Evolutionary conservation across 2,329 filamentous ascomycete species (phyloP).

Genomic region (Hypoxylon sp.): DNA sequence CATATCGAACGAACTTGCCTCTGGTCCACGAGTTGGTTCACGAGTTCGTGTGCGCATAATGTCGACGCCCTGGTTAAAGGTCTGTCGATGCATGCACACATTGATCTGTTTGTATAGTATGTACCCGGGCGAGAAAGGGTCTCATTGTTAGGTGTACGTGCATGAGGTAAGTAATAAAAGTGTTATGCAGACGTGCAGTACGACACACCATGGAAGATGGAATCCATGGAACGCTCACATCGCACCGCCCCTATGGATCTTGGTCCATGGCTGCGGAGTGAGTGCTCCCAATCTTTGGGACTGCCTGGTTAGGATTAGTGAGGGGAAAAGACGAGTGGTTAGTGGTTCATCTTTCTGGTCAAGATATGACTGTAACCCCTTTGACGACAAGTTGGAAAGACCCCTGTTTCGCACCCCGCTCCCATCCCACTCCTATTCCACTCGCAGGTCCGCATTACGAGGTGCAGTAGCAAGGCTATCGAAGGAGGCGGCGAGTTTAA

Average conservation of each 20-base stretch:
- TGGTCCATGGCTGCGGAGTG: conserved; percentile 30
- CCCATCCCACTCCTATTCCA: conserved; percentile 9
- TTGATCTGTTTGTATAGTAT: conserved; percentile 27
- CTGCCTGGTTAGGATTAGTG: conserved; percentile 37
- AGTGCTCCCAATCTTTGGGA: conserved; percentile 19
- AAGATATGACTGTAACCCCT: conserved; percentile 35
- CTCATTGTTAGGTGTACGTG: conserved; percentile 32
- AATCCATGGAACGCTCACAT: background rate
- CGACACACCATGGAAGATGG: conserved; percentile 28
- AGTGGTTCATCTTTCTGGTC: conserved; percentile 34
- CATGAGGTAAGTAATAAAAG: conserved; percentile 18
- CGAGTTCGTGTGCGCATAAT: conserved; percentile 16
- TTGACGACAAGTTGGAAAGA: conserved; percentile 33
- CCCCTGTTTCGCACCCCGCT: conserved; percentile 32
- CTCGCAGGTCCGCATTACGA: conserved; percentile 32
- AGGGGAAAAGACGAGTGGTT: conserved; percentile 25
- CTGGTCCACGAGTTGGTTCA: conserved; percentile 14
- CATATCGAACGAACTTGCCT: conserved; percentile 26
- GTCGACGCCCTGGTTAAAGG: conserved; percentile 28
- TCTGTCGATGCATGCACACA: conserved; percentile 15
- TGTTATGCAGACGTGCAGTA: conserved; percentile 37
- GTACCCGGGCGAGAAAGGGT: conserved; percentile 41
- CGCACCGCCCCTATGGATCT: conserved; percentile 22
- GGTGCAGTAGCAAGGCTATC: conserved; percentile 29
- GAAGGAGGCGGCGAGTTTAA: conserved; percentile 15